Percentiles rank a stretch among this genome's conserved stretches.
These are phyloP conservation scores for Apium graveolens DNA, from an alignment of 129 eudicot genomes.

Conservation along the genomic window DNA sequence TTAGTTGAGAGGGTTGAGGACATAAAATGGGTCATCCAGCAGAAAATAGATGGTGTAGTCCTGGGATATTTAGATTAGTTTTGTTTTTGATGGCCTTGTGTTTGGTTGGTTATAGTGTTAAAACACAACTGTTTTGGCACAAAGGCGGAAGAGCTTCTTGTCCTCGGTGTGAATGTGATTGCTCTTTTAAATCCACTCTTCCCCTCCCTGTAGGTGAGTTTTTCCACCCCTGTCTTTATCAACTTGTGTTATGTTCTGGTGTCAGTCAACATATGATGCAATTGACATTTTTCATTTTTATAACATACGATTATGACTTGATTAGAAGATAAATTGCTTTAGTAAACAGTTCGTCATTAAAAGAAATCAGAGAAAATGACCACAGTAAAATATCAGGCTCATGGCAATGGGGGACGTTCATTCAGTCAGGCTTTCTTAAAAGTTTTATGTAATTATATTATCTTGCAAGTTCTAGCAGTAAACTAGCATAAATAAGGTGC, in stretches of 20 bases:
- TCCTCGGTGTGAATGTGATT: constrained; percentile 38
- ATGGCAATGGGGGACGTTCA: too few relatives aligned
- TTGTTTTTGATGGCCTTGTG: constrained; percentile 21
- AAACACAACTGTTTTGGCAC: constrained; percentile 12
- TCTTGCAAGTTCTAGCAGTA: too few relatives aligned
- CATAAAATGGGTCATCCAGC: constrained; percentile 20
- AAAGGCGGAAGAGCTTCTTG: constrained; percentile 23
- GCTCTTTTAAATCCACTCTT: constrained; percentile 10
- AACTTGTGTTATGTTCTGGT: not conserved
- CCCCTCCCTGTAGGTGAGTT: constrained; percentile 26
- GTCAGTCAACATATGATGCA: too few relatives aligned
- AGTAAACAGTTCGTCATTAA: too few relatives aligned
- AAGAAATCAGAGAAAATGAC: too few relatives aligned
- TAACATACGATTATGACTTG: too few relatives aligned
- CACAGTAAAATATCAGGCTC: too few relatives aligned
- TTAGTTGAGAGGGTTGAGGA: not conserved
- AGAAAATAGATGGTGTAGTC: constrained; percentile 18
- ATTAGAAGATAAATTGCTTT: too few relatives aligned
- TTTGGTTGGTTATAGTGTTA: constrained; percentile 20
- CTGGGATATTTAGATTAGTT: constrained; percentile 20
- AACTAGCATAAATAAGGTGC: too few relatives aligned
- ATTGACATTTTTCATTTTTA: too few relatives aligned
- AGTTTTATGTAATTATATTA: too few relatives aligned
- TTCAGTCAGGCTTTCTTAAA: too few relatives aligned
- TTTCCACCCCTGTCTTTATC: not conserved